Percentiles rank a stretch among this genome's conserved stretches.
Evolutionary conservation across 2,329 filamentous ascomycete genomes (phyloP).

Genomic region (Fusarium siculi): DNA sequence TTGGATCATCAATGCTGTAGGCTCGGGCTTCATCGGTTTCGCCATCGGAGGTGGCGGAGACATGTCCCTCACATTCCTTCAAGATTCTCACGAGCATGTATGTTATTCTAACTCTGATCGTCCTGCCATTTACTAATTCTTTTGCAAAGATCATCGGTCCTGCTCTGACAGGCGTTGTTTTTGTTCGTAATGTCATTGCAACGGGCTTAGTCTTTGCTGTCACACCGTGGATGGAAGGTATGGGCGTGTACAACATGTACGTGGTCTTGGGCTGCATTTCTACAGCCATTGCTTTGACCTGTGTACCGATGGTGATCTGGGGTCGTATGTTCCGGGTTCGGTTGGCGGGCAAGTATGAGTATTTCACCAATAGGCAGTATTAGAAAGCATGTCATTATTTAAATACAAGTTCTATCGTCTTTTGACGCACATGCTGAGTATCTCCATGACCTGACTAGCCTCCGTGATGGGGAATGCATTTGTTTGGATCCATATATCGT

Average conservation of each 20-base stretch:
- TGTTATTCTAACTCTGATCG: accelerated
- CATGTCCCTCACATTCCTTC: conserved; percentile 30
- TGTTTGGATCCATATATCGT: conserved; percentile 60
- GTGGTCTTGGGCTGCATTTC: conserved; percentile 23
- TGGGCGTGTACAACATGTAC: conserved; percentile 34
- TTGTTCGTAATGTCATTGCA: conserved; percentile 30
- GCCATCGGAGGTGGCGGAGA: conserved; percentile 31
- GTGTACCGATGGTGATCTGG: conserved; percentile 25
- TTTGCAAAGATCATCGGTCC: conserved; percentile 21
- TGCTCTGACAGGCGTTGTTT: conserved; percentile 30
- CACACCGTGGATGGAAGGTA: conserved; percentile 22
- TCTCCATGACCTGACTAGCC: conserved; percentile 61
- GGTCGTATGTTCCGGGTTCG: conserved; percentile 19
- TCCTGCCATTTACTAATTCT: background rate
- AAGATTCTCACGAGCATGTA: conserved; percentile 35
- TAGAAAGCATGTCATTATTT: background rate
- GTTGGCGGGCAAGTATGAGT: conserved; percentile 22
- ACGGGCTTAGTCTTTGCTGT: conserved; percentile 23
- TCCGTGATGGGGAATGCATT: conserved; percentile 61
- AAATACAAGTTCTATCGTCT: background rate
- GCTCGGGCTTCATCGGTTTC: conserved; percentile 32
- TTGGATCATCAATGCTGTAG: conserved; percentile 33
- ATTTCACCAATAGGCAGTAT: conserved; percentile 21
- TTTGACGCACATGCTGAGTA: conserved; percentile 54
- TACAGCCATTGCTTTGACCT: conserved; percentile 20